Conservation (phyloP, 2,329 filamentous ascomycete genomes). For the Xylariomycetidae sp. region DNA sequence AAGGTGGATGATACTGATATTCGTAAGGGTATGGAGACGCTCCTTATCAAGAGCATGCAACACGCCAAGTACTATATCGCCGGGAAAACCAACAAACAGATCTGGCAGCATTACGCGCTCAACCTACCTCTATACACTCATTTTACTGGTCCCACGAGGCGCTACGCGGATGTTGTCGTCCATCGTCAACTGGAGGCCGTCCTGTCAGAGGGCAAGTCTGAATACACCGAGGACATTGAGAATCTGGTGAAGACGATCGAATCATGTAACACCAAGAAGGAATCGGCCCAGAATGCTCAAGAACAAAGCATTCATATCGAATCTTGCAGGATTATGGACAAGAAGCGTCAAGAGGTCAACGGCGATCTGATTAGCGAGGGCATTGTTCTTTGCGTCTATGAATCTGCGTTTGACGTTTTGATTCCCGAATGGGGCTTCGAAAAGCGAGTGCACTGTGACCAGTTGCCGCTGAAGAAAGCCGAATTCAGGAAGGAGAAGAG, state of each 20-base stretch:
- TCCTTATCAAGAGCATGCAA: conserved; percentile 92
- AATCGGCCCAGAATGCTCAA: conserved; percentile 93
- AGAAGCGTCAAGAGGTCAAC: conserved; percentile 77
- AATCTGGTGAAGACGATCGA: conserved; percentile 87
- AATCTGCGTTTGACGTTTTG: conserved; percentile 95
- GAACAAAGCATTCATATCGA: conserved; percentile 99
- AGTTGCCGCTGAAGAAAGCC: conserved; percentile 97
- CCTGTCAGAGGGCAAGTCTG: conserved; percentile 73
- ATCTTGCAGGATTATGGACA: conserved; percentile 93
- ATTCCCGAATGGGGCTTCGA: conserved; percentile 99
- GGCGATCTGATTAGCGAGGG: conserved; percentile 93
- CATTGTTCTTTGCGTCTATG: conserved; percentile 94
- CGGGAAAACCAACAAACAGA: conserved; percentile 70
- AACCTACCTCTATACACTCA: conserved; percentile 95
- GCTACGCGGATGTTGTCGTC: conserved; percentile 91
- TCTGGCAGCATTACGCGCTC: conserved; percentile 84
- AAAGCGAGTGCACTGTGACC: conserved; percentile 98
- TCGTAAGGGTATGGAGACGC: conserved; percentile 96
- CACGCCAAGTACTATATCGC: conserved; percentile 93
- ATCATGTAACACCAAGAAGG: conserved; percentile 97
- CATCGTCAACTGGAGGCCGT: conserved; percentile 90
- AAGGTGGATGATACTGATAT: conserved; percentile 83
- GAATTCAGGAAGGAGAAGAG: conserved; percentile 97
- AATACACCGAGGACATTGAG: conserved; percentile 87
- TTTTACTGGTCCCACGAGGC: conserved; percentile 91